Base-by-base conservation (phyloP, 106 monocot species). In the Posidonia australis region DNA sequence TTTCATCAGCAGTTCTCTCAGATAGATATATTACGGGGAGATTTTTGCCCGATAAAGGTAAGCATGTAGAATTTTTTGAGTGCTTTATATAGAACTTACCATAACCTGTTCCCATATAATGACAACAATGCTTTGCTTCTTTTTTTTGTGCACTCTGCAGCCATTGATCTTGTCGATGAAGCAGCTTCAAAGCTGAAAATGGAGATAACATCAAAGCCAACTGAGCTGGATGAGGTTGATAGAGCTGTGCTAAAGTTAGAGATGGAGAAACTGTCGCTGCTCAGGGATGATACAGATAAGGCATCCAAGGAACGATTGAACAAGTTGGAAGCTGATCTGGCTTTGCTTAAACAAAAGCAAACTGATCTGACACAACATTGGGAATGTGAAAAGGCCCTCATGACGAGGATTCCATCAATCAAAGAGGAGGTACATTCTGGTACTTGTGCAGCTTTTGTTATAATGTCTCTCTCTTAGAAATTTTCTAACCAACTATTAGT, bases 121-220 rank as follows among this genome's bases (percentile, higher is more conserved):
- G 53, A 54, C 53, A 20, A n/a, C 36, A 9, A 21, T 61, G 25
- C 23, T 20, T 13, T 55, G 29, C 5, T 48, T 48, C 16, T 12
- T 54, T 54, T 54, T 14, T 58, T 29, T 51, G n/a, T 74, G 28
- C 55, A 62, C 6, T 9, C 47, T 82, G 66, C 63, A 92, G 92
- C 92, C 41, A 92, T 92, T 78, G 92, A 92, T 82, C 81, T 92
- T 58, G 80, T 92, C 58, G 92, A 92, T 72, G 92, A 87, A 74
- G 81, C 87, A 22, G 87, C 92, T 64, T 87, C 92, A 67, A 92
- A 92, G 67, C 68, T 92, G 52, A 92, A 92, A 72, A 87, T 92
- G 87, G 92, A 85, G 76, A 93, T 85, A 76, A 93, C 88, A 53
- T 94, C 90, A 9, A 94, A 94, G 69, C 94, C 94, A 21, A 90